Conservation (phyloP, 2,329 filamentous ascomycete genomes). For the Diaporthe caulivora region DNA sequence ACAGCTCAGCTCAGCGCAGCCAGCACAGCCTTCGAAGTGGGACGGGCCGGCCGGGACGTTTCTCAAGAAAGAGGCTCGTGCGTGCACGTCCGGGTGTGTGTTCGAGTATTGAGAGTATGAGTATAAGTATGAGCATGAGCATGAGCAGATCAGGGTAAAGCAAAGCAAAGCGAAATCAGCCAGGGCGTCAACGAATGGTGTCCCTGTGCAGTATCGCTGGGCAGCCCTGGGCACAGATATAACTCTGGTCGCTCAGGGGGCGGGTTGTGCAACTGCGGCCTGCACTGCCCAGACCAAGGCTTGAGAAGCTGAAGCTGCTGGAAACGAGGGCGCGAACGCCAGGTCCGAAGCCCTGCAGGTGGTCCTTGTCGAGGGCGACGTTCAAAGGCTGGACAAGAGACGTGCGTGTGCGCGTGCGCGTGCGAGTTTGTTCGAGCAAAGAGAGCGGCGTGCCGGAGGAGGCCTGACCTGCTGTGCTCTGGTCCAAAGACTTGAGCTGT, state of each 20-base stretch:
- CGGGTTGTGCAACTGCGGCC: neutral
- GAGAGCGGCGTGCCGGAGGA: neutral
- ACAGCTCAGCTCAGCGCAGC: slow-evolving; percentile 19
- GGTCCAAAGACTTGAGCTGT: slow-evolving; percentile 14
- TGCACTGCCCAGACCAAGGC: slow-evolving; percentile 17
- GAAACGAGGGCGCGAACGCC: slow-evolving; percentile 14
- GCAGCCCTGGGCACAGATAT: slow-evolving; percentile 26
- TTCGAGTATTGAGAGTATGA: neutral
- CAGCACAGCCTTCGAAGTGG: slow-evolving; percentile 30
- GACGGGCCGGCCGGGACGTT: slow-evolving; percentile 13
- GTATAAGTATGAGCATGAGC: neutral
- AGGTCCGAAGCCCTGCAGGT: slow-evolving; percentile 22
- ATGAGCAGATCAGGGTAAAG: neutral
- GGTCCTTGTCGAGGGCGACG: neutral
- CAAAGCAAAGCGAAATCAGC: neutral
- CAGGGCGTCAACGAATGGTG: slow-evolving; percentile 3
- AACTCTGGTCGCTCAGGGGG: slow-evolving; percentile 20
- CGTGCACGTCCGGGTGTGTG: neutral
- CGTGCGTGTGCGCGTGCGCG: neutral
- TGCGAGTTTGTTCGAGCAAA: neutral
- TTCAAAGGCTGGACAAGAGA: neutral
- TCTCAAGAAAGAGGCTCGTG: slow-evolving; percentile 14
- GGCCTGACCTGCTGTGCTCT: neutral
- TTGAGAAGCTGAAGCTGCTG: slow-evolving; percentile 25
- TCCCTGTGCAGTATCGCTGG: neutral